These are phyloP conservation scores for Claviceps humidiphila DNA, from an alignment of 2,329 filamentous ascomycete species.

Conservation along the genomic window DNA sequence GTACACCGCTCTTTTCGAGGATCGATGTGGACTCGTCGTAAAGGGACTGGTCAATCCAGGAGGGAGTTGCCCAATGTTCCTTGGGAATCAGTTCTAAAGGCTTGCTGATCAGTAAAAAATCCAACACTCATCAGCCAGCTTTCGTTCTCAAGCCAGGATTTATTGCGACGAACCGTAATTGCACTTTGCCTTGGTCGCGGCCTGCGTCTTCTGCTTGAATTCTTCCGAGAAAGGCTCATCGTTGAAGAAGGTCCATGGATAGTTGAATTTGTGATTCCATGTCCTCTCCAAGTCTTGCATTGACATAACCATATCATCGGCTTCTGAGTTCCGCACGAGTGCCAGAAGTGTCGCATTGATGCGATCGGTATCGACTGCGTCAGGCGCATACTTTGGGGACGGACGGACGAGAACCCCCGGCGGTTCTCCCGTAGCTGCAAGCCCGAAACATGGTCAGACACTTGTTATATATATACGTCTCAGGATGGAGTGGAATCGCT, in stretches of 20 bases:
- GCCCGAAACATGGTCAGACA: conserved; percentile 8
- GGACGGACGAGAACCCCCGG: conserved; percentile 61
- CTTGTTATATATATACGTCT: not conserved
- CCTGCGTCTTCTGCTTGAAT: conserved; percentile 73
- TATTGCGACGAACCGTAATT: conserved; percentile 54
- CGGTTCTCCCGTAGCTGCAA: conserved; percentile 67
- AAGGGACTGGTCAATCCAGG: conserved; percentile 82
- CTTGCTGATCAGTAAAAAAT: not conserved
- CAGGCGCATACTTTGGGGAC: conserved; percentile 63
- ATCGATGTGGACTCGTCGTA: conserved; percentile 75
- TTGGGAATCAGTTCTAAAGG: conserved; percentile 68
- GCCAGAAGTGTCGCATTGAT: conserved; percentile 89
- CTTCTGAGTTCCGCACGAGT: conserved; percentile 83
- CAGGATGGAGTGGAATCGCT: not conserved
- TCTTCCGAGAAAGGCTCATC: conserved; percentile 86
- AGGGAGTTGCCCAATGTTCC: conserved; percentile 85
- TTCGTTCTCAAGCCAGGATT: not conserved
- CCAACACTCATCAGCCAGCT: not conserved
- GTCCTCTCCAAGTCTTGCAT: conserved; percentile 89
- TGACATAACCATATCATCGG: conserved; percentile 69
- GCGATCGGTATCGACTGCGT: conserved; percentile 62
- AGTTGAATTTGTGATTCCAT: conserved; percentile 99
- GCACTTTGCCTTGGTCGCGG: conserved; percentile 76
- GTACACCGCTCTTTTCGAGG: conserved; percentile 71
- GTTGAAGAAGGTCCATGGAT: conserved; percentile 99